Evolutionary conservation across 1,139 yeast genomes (phyloP).

Genomic region (Yamadazyma membranifaciens): DNA sequence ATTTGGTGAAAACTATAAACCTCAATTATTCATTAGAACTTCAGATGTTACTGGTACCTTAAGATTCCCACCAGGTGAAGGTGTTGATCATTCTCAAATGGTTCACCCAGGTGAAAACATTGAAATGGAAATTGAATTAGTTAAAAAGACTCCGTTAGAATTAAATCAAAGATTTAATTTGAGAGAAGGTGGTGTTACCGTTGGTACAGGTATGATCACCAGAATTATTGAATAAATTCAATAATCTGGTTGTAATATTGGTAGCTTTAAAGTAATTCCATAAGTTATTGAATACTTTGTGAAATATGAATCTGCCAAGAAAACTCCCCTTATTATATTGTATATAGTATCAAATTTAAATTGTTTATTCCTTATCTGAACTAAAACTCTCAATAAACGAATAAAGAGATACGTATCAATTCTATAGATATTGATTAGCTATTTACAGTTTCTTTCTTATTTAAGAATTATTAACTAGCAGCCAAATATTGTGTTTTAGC

Average conservation of each 20-base stretch:
- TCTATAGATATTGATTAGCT: too few relatives aligned
- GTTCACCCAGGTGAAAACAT: slow-evolving; percentile 98
- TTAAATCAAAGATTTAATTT: slow-evolving; percentile 97
- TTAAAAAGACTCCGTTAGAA: slow-evolving; percentile 92
- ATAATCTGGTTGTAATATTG: too few relatives aligned
- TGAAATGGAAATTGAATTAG: slow-evolving; percentile 91
- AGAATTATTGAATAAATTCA: slow-evolving; percentile 72
- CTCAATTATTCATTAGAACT: slow-evolving; percentile 95
- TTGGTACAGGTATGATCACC: slow-evolving; percentile 97
- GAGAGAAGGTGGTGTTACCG: slow-evolving; percentile 99
- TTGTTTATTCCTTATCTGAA: too few relatives aligned
- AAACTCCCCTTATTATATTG: too few relatives aligned
- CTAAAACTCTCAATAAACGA: too few relatives aligned
- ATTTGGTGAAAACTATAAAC: slow-evolving; percentile 96
- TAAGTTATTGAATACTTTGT: too few relatives aligned
- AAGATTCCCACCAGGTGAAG: slow-evolving; percentile 88
- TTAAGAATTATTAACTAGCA: slow-evolving; percentile 7
- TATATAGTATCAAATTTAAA: too few relatives aligned
- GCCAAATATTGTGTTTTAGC: slow-evolving; percentile 47
- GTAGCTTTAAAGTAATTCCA: too few relatives aligned
- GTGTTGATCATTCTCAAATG: slow-evolving; percentile 78
- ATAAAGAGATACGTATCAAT: too few relatives aligned
- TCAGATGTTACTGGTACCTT: slow-evolving; percentile 92
- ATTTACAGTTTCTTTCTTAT: not conserved
- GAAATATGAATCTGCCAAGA: too few relatives aligned